Base-by-base conservation (phyloP, 2,329 filamentous ascomycete species). In the Aspergillus phoenicis region DNA sequence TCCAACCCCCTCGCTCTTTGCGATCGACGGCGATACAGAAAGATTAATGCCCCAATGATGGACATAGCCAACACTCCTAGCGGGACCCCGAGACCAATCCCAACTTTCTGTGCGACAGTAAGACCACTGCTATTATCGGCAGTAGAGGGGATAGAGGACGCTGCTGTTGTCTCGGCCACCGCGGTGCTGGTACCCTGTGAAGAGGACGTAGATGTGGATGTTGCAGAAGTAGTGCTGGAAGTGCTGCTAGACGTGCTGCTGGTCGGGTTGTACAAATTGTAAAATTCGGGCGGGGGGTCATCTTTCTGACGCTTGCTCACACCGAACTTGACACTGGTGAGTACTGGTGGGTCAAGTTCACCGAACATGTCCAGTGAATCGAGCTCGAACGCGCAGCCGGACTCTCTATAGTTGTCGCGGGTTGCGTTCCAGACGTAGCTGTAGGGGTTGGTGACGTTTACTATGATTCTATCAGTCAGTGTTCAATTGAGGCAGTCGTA, bases 351-450 rank as follows among this genome's bases (percentile, higher is more conserved):
- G 10, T 54, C 10, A 5, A 28, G 41, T 0, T 47, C 2, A 7
- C 59, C 59, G 15, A 33, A 20, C 8, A 20, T 17, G 4, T n/a
- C 38, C 8, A 61, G 56, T 7, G 59, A 17, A 11, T 48, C 47
- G 13, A 61, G 59, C 39, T 39, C 38, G 10, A 61, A 61, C 3
- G 6, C n/a, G 30, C 59, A 61, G 17, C 59, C 59, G 2, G 48
- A 47, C 28, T 58, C 59, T 5, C 4, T 26, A 5, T 61, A 61
- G 10, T 58, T 22, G 17, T 48, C 41, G 2, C 59, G 59, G 24
- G 48, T 61, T 11, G 59, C 59, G 2, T 24, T 58, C 59, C 54
- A 61, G 11, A 61, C 48, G 30, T 58, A 58, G 10, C 59, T 61
- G 24, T 54, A 33, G 10, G 43, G 41, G 28, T 61, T 58, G 13